Conservation (phyloP, 495 filamentous ascomycete species). For the Ascobolus immersus region DNA sequence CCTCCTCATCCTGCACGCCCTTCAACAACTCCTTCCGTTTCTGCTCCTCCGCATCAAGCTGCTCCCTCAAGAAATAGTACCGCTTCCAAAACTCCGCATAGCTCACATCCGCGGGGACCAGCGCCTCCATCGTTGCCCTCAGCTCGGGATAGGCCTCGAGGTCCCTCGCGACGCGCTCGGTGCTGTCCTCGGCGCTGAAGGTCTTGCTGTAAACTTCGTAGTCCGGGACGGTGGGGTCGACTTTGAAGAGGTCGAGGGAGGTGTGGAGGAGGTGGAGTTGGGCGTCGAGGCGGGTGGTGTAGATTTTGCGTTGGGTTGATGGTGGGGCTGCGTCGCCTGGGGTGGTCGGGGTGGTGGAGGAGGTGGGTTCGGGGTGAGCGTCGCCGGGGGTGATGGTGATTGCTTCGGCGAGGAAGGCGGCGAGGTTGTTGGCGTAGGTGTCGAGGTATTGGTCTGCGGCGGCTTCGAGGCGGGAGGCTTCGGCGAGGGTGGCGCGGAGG, state of each 20-base stretch:
- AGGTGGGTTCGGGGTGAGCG: too few relatives aligned
- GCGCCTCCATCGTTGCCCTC: slow-evolving; percentile 74
- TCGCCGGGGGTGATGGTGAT: too few relatives aligned
- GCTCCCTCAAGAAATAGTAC: slow-evolving; percentile 85
- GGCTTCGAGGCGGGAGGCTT: too few relatives aligned
- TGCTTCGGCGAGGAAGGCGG: too few relatives aligned
- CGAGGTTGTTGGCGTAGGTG: too few relatives aligned
- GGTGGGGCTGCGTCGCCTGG: too few relatives aligned
- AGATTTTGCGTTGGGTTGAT: slow-evolving; percentile 1
- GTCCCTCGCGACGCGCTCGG: slow-evolving; percentile 57
- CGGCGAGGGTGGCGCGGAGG: too few relatives aligned
- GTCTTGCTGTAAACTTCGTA: slow-evolving; percentile 51
- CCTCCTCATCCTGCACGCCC: slow-evolving; percentile 21
- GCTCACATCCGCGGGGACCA: slow-evolving; percentile 70
- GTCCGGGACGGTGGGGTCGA: slow-evolving; percentile 49
- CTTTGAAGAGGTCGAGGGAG: slow-evolving; percentile 55
- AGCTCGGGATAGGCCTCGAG: slow-evolving; percentile 74
- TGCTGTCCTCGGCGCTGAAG: slow-evolving; percentile 41
- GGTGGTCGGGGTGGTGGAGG: too few relatives aligned
- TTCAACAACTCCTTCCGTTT: slow-evolving; percentile 74
- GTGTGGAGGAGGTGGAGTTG: slow-evolving; percentile 89
- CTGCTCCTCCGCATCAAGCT: slow-evolving; percentile 87
- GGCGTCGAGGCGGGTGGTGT: slow-evolving; percentile 62
- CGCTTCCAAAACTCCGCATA: slow-evolving; percentile 81
- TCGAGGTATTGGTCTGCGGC: too few relatives aligned